These are phyloP conservation scores for Saturnispora serradocipensis DNA, from an alignment of 805 yeast species.

Conservation along the genomic window DNA sequence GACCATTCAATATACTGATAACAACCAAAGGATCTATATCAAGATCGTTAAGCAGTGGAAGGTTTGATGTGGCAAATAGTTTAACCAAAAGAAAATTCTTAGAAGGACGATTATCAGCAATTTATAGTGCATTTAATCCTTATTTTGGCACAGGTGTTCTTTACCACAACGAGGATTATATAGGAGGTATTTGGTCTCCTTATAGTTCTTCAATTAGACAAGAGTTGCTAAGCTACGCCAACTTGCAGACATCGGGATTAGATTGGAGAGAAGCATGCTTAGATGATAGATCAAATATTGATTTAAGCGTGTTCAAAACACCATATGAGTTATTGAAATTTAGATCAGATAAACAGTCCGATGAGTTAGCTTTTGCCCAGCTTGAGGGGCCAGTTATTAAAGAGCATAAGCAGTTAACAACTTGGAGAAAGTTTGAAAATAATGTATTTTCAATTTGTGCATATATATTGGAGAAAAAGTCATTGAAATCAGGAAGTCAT, in stretches of 20 bases:
- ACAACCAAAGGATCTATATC: constrained; percentile 79
- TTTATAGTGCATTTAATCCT: constrained; percentile 71
- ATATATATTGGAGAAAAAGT: constrained; percentile 58
- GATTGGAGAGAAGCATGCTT: constrained; percentile 67
- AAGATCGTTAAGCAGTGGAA: constrained; percentile 73
- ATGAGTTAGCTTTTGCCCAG: constrained; percentile 63
- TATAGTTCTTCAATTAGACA: constrained; percentile 62
- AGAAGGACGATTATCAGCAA: constrained; percentile 71
- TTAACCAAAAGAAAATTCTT: constrained; percentile 67
- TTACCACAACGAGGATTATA: constrained; percentile 65
- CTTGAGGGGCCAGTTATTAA: constrained; percentile 33
- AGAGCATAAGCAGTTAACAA: constrained; percentile 34
- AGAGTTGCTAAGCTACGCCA: constrained; percentile 50
- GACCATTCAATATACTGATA: constrained; percentile 73
- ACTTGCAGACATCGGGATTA: constrained; percentile 71
- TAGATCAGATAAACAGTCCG: constrained; percentile 66
- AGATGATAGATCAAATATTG: constrained; percentile 72
- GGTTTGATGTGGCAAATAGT: constrained; percentile 89
- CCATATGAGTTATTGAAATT: constrained; percentile 70
- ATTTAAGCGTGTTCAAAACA: constrained; percentile 57
- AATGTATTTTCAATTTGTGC: constrained; percentile 67
- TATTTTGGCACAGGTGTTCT: constrained; percentile 53
- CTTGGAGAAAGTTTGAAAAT: constrained; percentile 75
- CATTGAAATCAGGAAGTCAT: constrained; percentile 56
- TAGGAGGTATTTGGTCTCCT: constrained; percentile 79